These are phyloP conservation scores for Hypoxylon sp. DNA, from an alignment of 2,329 filamentous ascomycete species.

Conservation along the genomic window DNA sequence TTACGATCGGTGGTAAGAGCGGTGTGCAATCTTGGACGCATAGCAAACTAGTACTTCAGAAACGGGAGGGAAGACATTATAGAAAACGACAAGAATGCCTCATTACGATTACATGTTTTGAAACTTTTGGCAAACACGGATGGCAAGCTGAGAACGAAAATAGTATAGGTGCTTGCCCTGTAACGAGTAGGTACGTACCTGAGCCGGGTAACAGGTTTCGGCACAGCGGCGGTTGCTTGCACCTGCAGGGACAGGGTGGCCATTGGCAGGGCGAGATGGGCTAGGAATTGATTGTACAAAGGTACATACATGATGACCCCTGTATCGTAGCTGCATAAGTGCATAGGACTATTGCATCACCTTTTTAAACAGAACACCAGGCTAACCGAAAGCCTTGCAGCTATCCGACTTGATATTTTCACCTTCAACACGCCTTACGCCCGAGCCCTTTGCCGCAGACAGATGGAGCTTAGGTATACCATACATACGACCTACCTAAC, in stretches of 20 bases:
- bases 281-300: conserved; percentile 2
- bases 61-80: conserved; percentile 1
- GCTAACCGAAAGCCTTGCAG: not conserved
- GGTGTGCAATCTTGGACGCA: conserved; percentile 7
- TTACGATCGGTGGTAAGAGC: conserved; percentile 7
- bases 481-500: not conserved
- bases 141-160: conserved; percentile 7
- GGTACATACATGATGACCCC: not conserved
- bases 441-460: not conserved
- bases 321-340: not conserved
- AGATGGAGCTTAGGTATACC: not conserved
- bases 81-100: not conserved
- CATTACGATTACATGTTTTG: conserved; percentile 16
- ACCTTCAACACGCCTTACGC: not conserved
- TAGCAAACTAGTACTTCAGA: conserved; percentile 14
- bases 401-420: not conserved
- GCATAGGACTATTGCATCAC: not conserved
- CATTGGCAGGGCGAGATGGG: conserved; percentile 18
- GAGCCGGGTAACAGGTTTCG: conserved; percentile 11
- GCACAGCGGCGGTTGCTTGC: not conserved
- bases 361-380: too few species aligned
- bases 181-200: too few species aligned
- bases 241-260: conserved; percentile 26
- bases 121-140: not conserved
- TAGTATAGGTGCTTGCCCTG: conserved; percentile 2